A percentile compares a stretch with the other conserved stretches of the same genome.
phyloP scores from a whole-genome alignment of 2,329 filamentous ascomycete genomes.

The Paraphoma chrysanthemicola region DNA sequence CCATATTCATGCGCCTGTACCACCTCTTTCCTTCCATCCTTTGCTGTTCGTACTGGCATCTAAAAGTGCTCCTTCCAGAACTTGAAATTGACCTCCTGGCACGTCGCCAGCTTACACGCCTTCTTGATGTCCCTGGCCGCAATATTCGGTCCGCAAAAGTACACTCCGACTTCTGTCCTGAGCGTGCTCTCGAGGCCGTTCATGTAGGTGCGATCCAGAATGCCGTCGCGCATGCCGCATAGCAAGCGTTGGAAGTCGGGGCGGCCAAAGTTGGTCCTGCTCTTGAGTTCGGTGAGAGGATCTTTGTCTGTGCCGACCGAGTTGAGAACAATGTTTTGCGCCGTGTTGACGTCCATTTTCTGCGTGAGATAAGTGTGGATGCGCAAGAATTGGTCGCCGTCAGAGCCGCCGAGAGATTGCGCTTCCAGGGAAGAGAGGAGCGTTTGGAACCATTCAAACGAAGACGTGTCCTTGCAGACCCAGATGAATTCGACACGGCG shows the following conservation, averaged over 20 bases:
- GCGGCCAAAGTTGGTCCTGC: slow-evolving; percentile 91
- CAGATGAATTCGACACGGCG: slow-evolving; percentile 98
- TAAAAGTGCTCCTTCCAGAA: slow-evolving; percentile 97
- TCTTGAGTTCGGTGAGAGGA: slow-evolving; percentile 88
- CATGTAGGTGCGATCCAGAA: slow-evolving; percentile 84
- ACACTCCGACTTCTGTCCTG: slow-evolving; percentile 90
- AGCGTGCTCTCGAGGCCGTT: slow-evolving; percentile 77
- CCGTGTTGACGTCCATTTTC: slow-evolving; percentile 87
- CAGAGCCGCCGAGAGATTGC: slow-evolving; percentile 71
- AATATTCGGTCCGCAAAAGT: slow-evolving; percentile 91
- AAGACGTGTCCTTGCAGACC: slow-evolving; percentile 94
- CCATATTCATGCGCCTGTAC: neutral
- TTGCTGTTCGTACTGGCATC: slow-evolving; percentile 1
- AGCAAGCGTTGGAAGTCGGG: slow-evolving; percentile 88
- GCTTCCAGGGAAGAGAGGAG: slow-evolving; percentile 88
- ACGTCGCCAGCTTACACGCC: slow-evolving; percentile 76
- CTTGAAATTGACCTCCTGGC: slow-evolving; percentile 84
- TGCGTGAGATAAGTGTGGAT: slow-evolving; percentile 99
- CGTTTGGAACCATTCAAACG: slow-evolving; percentile 99
- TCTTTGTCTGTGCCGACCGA: slow-evolving; percentile 87
- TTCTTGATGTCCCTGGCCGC: slow-evolving; percentile 83
- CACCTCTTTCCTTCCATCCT: neutral
- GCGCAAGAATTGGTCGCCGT: slow-evolving; percentile 85
- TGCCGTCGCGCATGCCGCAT: slow-evolving; percentile 83
- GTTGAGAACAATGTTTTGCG: slow-evolving; percentile 97